Base-by-base conservation (phyloP, 345 rosid genomes). In the Corchorus capsularis region DNA sequence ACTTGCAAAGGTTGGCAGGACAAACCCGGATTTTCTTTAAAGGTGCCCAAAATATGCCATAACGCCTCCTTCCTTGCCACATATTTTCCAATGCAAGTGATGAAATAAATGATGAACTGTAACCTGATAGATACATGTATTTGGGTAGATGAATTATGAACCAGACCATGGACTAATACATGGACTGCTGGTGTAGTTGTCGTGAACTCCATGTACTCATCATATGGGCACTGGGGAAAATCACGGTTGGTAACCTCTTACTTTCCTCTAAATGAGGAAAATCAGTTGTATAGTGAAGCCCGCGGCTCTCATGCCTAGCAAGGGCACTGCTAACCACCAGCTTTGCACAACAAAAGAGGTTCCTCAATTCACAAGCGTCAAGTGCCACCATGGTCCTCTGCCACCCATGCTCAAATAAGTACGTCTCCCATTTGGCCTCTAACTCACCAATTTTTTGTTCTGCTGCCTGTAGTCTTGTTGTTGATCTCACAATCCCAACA, bases 311-410 rank as follows among this genome's bases (percentile, higher is more conserved):
- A 2, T 92, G 98, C 82, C 99, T 89, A 0, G 98, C 81, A 34
- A 92, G 86, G 3, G 98, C 98, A 12, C 99, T 96, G 89, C 91
- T 92, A 65, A 89, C 91, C 15, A 96, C 97, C 79, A 96, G 85
- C 90, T 96, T 96, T 59, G 98, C 94, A 14, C 98, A 92, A 57
- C 96, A 93, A 65, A 96, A 89, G 77, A 96, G 89, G 87, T 93
- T 96, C 80, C 99, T 91, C 96, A 93, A 87, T 85, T 96, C 97
- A 73, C 97, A 93, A 66, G 94, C 97, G 84, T 93, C 99, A 0
- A 86, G 90, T 8, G 86, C 89, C 4, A 93, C 98, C 93, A 87
- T 87, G 10, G 96, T 92, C 16, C 84, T 94, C 72, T 89, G 86
- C 98, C 99, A 96, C 41, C 99, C 95, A 63, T 71, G 91, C 79